Conservation (phyloP, 352 stramenopile genomes). For the Phytophthora pseudosyringae region DNA sequence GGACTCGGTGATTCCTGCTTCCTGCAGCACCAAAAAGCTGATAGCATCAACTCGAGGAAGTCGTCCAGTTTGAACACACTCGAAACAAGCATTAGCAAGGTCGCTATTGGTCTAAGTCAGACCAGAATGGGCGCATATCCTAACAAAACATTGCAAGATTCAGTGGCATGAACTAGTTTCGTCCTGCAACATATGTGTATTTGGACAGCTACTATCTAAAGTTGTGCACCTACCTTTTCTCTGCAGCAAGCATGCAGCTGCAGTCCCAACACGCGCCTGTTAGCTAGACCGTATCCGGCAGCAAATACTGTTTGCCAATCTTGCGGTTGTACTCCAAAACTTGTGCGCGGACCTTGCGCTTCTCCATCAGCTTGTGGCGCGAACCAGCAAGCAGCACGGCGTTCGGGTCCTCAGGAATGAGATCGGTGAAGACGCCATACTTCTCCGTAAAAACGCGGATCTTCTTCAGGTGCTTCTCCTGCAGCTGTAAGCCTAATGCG, state of each 20-base stretch:
- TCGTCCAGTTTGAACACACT: too few species aligned
- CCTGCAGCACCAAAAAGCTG: too few species aligned
- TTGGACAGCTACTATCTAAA: slow-evolving; percentile 12
- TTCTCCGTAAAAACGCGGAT: slow-evolving; percentile 67
- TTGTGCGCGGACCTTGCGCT: slow-evolving; percentile 76
- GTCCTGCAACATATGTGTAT: slow-evolving; percentile 2
- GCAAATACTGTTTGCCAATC: slow-evolving; percentile 75
- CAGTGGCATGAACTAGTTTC: neutral
- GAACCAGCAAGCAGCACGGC: slow-evolving; percentile 67
- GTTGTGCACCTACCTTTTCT: slow-evolving; percentile 1
- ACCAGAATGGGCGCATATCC: too few species aligned
- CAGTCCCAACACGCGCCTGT: neutral
- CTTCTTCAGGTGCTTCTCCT: slow-evolving; percentile 78
- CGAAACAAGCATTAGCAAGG: too few species aligned
- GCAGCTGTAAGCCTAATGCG: slow-evolving; percentile 49
- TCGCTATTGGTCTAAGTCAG: too few species aligned
- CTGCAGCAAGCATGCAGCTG: neutral
- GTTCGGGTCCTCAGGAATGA: slow-evolving; percentile 80
- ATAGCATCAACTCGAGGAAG: too few species aligned
- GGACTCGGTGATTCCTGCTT: too few species aligned
- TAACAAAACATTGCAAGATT: neutral
- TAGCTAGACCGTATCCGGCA: slow-evolving; percentile 54
- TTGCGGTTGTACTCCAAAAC: slow-evolving; percentile 79
- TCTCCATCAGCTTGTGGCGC: slow-evolving; percentile 75
- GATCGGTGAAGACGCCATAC: slow-evolving; percentile 77